Evolutionary conservation across 169 alveolate genomes (phyloP), one percentile per base, ranked within the genome.

Genomic region (Eimeria brunetti): DNA sequence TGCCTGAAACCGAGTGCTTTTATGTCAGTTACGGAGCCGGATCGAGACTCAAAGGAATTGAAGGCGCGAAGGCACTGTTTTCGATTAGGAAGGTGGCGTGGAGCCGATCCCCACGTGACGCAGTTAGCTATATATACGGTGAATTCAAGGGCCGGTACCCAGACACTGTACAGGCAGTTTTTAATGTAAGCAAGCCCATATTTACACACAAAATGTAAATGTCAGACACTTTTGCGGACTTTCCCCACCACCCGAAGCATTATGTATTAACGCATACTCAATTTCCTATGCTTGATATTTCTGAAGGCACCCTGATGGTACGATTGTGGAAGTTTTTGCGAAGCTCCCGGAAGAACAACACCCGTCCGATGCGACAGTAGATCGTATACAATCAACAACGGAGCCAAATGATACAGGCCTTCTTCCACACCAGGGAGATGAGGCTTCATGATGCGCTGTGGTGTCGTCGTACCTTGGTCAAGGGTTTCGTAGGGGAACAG

Each of bases 261-360:
- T 78, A 24, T 49, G 7, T 16, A n/a, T 30, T n/a, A 49, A 27
- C 46, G 67, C 64, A 44, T 7, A 27, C 49, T 24, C 11, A 27
- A n/a, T 12, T 14, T n/a, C 67, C 18, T 46, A 9, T 46, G 67
- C 56, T 18, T 44, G 67, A 7, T 51, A 49, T 78, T 1, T 27
- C 46, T 44, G 88, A 24, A 86, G 93, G 62, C 93, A 62, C 93
- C 93, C 78, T 64, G 93, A 86, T 56, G 93, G 93, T 18, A 86
- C 93, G 11, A 86, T 62, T 60, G 67, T 86, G 62, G 93, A 86
- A 14, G 83, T 64, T 33, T 11, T 62, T 62, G 53, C 67, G 9
- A 46, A 27, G 64, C n/a, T 44, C 24, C 62, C 93, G 36, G 93
- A 60, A 46, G 67, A n/a, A 22, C 22, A 33, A 22, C 11, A n/a